phyloP scores from a whole-genome alignment of 768 basidiomycete genomes.

The Kwoniella sp. region DNA sequence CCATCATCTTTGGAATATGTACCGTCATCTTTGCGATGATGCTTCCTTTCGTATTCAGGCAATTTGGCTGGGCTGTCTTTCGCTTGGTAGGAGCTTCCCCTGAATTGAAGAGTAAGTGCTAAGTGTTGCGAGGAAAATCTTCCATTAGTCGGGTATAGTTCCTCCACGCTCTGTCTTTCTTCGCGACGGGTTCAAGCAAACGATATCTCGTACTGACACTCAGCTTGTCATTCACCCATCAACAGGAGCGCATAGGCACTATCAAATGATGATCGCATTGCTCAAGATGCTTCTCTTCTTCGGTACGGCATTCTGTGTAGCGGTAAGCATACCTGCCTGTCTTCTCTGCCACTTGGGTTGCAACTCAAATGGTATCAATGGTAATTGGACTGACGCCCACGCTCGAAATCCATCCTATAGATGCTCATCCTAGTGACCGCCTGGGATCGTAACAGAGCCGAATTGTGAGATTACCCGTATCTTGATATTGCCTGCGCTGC shows the following conservation, averaged over 20 bases:
- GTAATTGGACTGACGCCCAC: background rate
- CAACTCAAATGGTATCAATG: background rate
- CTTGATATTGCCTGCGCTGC: no score
- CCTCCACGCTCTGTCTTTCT: no score
- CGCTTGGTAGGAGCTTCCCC: conserved; percentile 42
- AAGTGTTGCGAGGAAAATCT: background rate
- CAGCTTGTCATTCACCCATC: background rate
- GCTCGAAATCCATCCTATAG: background rate
- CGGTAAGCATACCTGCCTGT: conserved; percentile 31
- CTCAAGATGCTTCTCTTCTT: conserved; percentile 45
- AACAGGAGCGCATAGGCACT: conserved; percentile 39
- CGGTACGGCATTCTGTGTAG: conserved; percentile 40
- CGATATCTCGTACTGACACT: no score
- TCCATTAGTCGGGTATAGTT: no score
- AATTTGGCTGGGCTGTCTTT: conserved; percentile 46
- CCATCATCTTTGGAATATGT: conserved; percentile 39
- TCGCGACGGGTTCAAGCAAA: no score
- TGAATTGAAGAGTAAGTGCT: conserved; percentile 41
- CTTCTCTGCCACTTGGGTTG: no score
- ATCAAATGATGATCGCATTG: conserved; percentile 40
- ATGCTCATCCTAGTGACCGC: conserved; percentile 38
- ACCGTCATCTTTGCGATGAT: conserved; percentile 29
- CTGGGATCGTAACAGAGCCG: conserved; percentile 27
- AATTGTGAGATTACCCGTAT: no score
- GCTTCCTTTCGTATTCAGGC: conserved; percentile 23